phyloP scores from a whole-genome alignment of 768 basidiomycete genomes.

The Suillus luteus region DNA sequence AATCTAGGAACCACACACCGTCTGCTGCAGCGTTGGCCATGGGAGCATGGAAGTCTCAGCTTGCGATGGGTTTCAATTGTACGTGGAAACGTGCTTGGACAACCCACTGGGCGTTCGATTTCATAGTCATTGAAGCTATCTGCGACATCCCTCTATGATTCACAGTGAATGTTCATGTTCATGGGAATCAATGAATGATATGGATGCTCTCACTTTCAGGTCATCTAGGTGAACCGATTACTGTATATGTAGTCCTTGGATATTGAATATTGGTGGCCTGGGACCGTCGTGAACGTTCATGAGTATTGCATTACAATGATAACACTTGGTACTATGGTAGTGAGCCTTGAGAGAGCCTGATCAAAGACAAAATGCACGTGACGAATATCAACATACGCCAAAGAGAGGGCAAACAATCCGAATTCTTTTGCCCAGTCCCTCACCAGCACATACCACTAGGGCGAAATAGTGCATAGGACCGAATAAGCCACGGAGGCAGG shows the following conservation, averaged over 20 bases:
- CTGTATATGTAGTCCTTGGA: too few relatives aligned
- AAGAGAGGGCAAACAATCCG: conserved; percentile 45
- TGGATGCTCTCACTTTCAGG: conserved; percentile 10
- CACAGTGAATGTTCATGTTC: neutral
- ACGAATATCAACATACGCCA: conserved; percentile 54
- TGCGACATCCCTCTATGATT: conserved; percentile 36
- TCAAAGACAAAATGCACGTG: conserved; percentile 29
- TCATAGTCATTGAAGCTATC: conserved; percentile 49
- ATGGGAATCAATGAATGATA: neutral
- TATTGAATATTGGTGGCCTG: too few relatives aligned
- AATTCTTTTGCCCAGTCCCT: conserved; percentile 17
- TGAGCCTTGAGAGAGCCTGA: neutral
- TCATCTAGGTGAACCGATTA: conserved; percentile 37
- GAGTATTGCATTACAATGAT: too few relatives aligned
- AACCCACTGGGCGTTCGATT: conserved; percentile 63
- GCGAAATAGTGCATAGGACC: conserved; percentile 14
- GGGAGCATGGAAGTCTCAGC: conserved; percentile 63
- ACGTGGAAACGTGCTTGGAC: conserved; percentile 72
- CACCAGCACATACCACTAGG: conserved; percentile 29
- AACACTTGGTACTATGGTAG: too few relatives aligned
- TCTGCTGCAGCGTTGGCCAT: conserved; percentile 45
- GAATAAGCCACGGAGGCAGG: conserved; percentile 17
- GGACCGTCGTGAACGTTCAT: too few relatives aligned
- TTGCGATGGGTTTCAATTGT: conserved; percentile 60
- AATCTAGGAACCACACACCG: conserved; percentile 15